These are phyloP conservation scores for Tetrahymena elliotti DNA, from an alignment of 73 alveolate species.

Conservation along the genomic window DNA sequence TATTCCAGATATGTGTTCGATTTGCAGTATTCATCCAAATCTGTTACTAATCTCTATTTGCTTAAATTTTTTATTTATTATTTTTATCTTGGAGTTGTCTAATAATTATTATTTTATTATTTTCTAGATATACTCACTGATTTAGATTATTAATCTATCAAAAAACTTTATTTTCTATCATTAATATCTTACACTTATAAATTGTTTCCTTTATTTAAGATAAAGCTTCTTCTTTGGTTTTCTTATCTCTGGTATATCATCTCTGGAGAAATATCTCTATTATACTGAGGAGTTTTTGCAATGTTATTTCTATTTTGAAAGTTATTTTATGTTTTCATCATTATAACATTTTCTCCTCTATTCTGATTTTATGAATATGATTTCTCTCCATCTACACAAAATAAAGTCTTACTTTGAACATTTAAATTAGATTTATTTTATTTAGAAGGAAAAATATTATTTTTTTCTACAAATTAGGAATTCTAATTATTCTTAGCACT, in stretches of 20 bases:
- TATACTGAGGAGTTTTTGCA: neutral
- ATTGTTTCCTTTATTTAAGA: neutral
- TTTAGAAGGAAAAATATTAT: neutral
- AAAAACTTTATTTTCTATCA: neutral
- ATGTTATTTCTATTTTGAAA: neutral
- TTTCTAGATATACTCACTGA: neutral
- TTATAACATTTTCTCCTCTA: neutral
- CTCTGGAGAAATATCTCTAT: neutral
- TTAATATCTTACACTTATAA: neutral
- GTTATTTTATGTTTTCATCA: neutral
- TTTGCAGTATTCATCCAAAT: neutral
- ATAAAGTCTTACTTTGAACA: too few species aligned
- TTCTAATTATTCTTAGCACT: neutral
- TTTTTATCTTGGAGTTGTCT: neutral
- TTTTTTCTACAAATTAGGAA: neutral
- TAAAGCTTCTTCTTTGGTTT: neutral
- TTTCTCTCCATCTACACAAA: neutral
- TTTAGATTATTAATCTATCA: neutral
- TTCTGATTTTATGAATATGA: too few species aligned
- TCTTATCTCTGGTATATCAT: neutral
- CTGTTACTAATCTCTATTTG: neutral
- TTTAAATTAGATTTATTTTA: neutral
- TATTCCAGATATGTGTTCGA: neutral
- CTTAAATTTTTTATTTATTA: neutral
- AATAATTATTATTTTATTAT: neutral